Evolutionary conservation across 2,329 filamentous ascomycete species (phyloP), one percentile per base, ranked within the genome.

Genomic region (Pseudophaeomoniella oleicola): DNA sequence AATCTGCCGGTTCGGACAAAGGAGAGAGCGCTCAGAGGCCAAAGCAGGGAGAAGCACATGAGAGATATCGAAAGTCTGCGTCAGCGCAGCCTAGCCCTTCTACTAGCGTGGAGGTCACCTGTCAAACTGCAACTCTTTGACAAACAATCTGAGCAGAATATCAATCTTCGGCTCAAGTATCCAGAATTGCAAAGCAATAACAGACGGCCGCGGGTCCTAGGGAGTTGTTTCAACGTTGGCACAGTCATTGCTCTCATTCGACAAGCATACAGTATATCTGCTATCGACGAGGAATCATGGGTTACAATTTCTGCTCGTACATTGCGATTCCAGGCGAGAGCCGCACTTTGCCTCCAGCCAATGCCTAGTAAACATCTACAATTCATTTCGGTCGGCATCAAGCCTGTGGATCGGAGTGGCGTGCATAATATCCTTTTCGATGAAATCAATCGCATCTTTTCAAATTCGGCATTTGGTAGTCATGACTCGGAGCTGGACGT

Each of bases 1-100:
- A 81, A 78, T 40, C 83, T 94, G 73, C 86, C 88, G 0, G 88
- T 94, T 10, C 76, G 88, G 11, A 78, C 92, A 16, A 93, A 90
- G 52, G 81, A 86, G 47, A 72, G 86, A 43, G 72, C 72, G 29
- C 62, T 73, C 48, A 66, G 64, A 45, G 45, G 65, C 9, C 51
- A 63, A 16, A 62, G 77, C 34, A 56, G 69, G 3, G 66, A 69
- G 14, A 79, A 69, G 44, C 69, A 81, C 36, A 88, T 82, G 65
- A 18, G 10, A 16, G 78, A 85, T 42, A 44, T 45, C 2, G 54
- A 60, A 30, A 57, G 55, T 39, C 54, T 47, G 13, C 57, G 52
- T 32, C 54, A 56, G 19, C 32, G 67, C 11, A 54, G 42, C 2
- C 39, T 63, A 34, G 50, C 51, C 31, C 37, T 30, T 17, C 22